Evolutionary conservation across 1,284 basidiomycete species (phyloP), one percentile per base, ranked within the genome.

Genomic region (Ganoderma boninense): DNA sequence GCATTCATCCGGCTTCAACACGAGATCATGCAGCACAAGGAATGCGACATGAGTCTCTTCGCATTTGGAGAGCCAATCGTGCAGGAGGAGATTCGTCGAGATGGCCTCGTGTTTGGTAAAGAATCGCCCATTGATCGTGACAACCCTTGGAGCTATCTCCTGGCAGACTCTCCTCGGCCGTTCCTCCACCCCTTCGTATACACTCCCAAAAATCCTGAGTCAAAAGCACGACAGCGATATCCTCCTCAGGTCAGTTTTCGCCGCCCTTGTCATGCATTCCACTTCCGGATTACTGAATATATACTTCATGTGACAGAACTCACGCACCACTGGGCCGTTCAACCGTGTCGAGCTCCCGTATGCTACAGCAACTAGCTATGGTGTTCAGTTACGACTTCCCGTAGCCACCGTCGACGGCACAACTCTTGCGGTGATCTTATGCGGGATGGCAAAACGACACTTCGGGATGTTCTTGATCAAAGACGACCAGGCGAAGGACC

Each of bases 11-110:
- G 66, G 0, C 66, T 67, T n/a, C 66, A 67, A 44, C 26, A 43
- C n/a, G 49, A 67, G 42, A 62, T 67, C 40, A 67, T 67, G 66
- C 54, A 57, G 20, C 61, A 63, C 38, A 42, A 40, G 8, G 13
- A 16, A 1, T 10, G 10, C 14, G 66, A 67, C 52, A 67, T 40
- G 29, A 46, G 35, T 20, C 52, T 67, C 5, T 67, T 67, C 29
- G 66, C 42, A 1, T 67, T 62, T 32, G 61, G 60, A 26, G 4
- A 26, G 11, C 13, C 6, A 0, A 2, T 43, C n/a, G 7, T 11
- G 29, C 26, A 2, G 16, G 54, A 56, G 14, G 14, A 32, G 1
- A 56, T 56, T 14, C 13, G 8, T 56, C 54, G 4, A 26, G 26
- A 32, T 1, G 23, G 46, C 11, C 23, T 52, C 5, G 20, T 7